Percentiles rank a stretch among this genome's conserved stretches.
Conservation (phyloP, 2,329 filamentous ascomycete genomes). For the Fusarium coicis region DNA sequence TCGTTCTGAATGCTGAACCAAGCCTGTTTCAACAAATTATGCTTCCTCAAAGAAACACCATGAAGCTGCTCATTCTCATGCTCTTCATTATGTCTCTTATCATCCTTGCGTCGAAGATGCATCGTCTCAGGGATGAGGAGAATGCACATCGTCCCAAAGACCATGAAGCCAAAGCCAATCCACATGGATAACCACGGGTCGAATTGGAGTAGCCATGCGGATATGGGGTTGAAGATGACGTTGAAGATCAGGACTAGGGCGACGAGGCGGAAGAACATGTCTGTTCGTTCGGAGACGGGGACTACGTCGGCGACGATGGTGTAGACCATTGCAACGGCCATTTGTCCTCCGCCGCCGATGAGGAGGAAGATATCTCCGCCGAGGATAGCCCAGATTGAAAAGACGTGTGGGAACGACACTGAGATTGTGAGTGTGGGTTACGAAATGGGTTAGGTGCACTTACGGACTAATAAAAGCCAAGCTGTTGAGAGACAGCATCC, state of each 20-base stretch:
- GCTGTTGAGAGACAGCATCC: constrained; percentile 44
- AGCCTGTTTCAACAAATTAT: constrained; percentile 31
- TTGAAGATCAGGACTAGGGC: constrained; percentile 53
- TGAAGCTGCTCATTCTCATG: neutral
- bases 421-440: constrained; percentile 10
- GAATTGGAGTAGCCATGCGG: constrained; percentile 53
- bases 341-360: constrained; percentile 55
- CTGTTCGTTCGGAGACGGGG: constrained; percentile 51
- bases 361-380: constrained; percentile 50
- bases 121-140: constrained; percentile 58
- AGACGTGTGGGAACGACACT: constrained; percentile 52
- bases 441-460: neutral
- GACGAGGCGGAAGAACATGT: constrained; percentile 54
- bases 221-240: constrained; percentile 53
- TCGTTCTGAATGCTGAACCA: constrained; percentile 46
- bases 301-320: constrained; percentile 59
- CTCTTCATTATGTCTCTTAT: constrained; percentile 33
- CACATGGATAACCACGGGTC: constrained; percentile 55
- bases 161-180: constrained; percentile 47
- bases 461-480: constrained; percentile 49
- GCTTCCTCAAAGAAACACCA: constrained; percentile 10
- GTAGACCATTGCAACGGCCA: constrained; percentile 57
- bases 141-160: constrained; percentile 44
- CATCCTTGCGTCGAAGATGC: constrained; percentile 46
- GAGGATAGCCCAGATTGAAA: constrained; percentile 55